Evolutionary conservation across 768 basidiomycete genomes (phyloP), one percentile per base, ranked within the genome.

Genomic region (Hygrocybe punicea): DNA sequence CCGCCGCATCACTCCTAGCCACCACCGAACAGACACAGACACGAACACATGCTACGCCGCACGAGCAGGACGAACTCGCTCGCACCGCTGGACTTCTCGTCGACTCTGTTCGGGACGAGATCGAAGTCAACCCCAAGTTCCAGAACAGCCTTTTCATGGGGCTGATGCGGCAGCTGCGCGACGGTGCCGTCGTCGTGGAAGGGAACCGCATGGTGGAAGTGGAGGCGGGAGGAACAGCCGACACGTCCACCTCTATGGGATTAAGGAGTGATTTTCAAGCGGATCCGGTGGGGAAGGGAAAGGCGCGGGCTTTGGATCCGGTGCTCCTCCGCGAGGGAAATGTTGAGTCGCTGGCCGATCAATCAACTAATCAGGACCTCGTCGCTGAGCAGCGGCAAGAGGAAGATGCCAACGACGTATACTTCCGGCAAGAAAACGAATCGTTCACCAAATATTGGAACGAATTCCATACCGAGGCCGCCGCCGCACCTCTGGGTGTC

Each of bases 121-220:
- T 81, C 64, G 92, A 91, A 65, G 78, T 81, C 64, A 93, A 91
- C 65, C 83, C 86, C 35, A 97, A 96, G 68, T 93, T 97, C 65
- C 79, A 84, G 71, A 81, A 91, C 33, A 93, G 91, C 69, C 79
- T 82, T 57, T 97, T 97, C 68, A 77, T 97, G 78, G 79, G 80
- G 19, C 78, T 97, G 24, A 96, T 97, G 93, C 82, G 81, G 51
- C 85, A 91, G 68, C 72, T 97, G 55, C 78, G 91, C 37, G 93
- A 94, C 70, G 82, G 85, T 7, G 81, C 88, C 64, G 78, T 92
- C 39, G 78, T 85, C 14, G 86, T 96, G 2, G 84, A 89, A 48
- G 90, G 87, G 17, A 86, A 93, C 65, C 72, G 85, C 51, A 82
- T 97, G 70, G 88, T 95, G 10, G 72, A 81, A 56, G 88, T 95